Conservation (phyloP, 2,329 filamentous ascomycete species). For the Trichoderma pleuroti region DNA sequence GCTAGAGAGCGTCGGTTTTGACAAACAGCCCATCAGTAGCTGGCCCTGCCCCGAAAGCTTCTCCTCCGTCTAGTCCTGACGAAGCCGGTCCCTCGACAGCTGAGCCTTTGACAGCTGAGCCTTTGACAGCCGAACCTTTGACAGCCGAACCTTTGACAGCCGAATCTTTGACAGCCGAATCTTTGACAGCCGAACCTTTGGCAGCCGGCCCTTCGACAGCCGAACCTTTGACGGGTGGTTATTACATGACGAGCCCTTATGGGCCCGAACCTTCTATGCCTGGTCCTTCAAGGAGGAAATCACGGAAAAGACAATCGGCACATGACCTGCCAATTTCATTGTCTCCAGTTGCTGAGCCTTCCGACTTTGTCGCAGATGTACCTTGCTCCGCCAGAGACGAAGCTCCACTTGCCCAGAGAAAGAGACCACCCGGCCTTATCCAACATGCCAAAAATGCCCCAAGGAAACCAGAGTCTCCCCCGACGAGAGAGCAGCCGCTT, state of each 20-base stretch:
- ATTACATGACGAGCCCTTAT: background rate
- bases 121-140: background rate
- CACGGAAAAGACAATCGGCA: background rate
- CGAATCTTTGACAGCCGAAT: background rate
- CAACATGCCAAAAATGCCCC: background rate
- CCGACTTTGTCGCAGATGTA: background rate
- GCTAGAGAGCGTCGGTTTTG: constrained; percentile 13
- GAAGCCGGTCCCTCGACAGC: background rate
- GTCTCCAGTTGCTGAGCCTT: background rate
- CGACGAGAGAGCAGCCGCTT: background rate
- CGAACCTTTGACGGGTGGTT: background rate
- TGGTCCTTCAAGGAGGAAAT: background rate
- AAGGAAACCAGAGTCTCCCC: background rate
- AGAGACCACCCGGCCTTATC: background rate
- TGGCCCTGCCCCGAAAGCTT: background rate
- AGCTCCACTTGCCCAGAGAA: background rate
- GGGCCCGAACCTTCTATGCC: background rate
- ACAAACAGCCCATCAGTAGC: background rate
- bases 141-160: background rate
- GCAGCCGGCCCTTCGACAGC: background rate
- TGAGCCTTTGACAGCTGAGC: background rate
- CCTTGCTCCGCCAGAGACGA: background rate
- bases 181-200: background rate
- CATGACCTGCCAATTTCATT: background rate
- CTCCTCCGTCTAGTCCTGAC: background rate